Base-by-base conservation (phyloP, 129 eudicot genomes). In the Sambucus nigra region DNA sequence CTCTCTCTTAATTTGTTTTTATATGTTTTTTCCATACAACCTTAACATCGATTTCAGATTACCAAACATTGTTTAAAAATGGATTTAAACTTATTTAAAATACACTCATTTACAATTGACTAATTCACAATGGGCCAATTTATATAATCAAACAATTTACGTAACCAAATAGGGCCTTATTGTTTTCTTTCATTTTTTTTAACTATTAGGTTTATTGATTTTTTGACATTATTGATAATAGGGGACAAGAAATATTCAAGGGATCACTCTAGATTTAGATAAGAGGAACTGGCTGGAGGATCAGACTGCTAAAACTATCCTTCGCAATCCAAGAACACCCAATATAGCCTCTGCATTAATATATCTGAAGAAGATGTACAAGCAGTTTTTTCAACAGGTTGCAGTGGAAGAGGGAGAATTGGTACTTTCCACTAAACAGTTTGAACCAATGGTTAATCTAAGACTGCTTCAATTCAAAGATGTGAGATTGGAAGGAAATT, bases 401-500 rank as follows among this genome's bases (percentile, higher is more conserved):
- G 39, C 49, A 25, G 51, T 56, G 16, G 66, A 70, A 29, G 53
- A 51, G 16, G 65, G 20, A 33, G 56, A 22, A 46, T 10, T 19
- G 23, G 14, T 45, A n/a, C 21, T 74, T 26, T 8, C 17, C 31
- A 59, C 71, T 0, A 59, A 64, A 51, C 39, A 51, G 35, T 64
- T 74, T 53, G 53, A 52, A 29, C 41, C 50, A 14, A 63, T 69
- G 75, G 56, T 22, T 25, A 57, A 62, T 45, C 24, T 74, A 33
- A 65, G 73, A 45, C 55, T 74, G 27, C 80, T 74, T 46, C 58
- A 64, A 25, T 10, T 74, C 10, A 27, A 51, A 45, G 31, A 74
- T 38, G 68, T 51, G 31, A 53, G 27, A 59, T 32, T 74, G 15
- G 48, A 69, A 46, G 80, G 80, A 52, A 46, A 53, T 48, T 51